Conservation (phyloP, 108 stramenopile species). For the Nitzschia sp. region DNA sequence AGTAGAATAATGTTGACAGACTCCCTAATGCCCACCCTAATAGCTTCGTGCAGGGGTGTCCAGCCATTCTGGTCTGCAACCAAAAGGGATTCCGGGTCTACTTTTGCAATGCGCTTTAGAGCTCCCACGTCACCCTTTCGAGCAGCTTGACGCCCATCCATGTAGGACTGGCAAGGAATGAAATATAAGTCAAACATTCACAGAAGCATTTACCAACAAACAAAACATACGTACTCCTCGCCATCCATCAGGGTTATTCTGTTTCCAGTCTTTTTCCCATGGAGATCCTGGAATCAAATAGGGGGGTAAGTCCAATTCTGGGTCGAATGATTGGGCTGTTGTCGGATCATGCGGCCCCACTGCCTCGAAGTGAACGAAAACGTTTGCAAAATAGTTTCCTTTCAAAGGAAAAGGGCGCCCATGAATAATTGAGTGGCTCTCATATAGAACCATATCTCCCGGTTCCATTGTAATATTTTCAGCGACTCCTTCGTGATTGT, state of each 20-base stretch:
- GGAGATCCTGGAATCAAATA: slow-evolving; percentile 48
- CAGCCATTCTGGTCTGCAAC: slow-evolving; percentile 47
- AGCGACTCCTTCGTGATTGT: slow-evolving; percentile 82
- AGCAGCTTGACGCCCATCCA: slow-evolving; percentile 21
- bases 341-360: background rate
- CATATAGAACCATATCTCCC: slow-evolving; percentile 84
- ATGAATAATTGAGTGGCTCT: slow-evolving; percentile 75
- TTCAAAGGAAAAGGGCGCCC: slow-evolving; percentile 45
- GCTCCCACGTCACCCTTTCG: slow-evolving; percentile 26
- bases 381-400: slow-evolving; percentile 45
- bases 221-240: background rate
- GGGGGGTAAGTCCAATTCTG: slow-evolving; percentile 42
- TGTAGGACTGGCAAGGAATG: slow-evolving; percentile 11
- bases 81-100: slow-evolving; percentile 18
- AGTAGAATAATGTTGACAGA: slow-evolving; percentile 39
- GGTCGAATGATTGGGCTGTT: slow-evolving; percentile 9
- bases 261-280: slow-evolving; percentile 43
- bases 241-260: slow-evolving; percentile 42
- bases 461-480: slow-evolving; percentile 93
- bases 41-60: slow-evolving; percentile 52
- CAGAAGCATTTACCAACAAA: too few species aligned
- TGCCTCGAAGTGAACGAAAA: slow-evolving; percentile 79
- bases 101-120: slow-evolving; percentile 11
- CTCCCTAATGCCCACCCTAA: slow-evolving; percentile 32
- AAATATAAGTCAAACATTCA: slow-evolving; percentile 33